phyloP scores from a whole-genome alignment of 2,329 filamentous ascomycete genomes.

The Arthroderma uncinatum region DNA sequence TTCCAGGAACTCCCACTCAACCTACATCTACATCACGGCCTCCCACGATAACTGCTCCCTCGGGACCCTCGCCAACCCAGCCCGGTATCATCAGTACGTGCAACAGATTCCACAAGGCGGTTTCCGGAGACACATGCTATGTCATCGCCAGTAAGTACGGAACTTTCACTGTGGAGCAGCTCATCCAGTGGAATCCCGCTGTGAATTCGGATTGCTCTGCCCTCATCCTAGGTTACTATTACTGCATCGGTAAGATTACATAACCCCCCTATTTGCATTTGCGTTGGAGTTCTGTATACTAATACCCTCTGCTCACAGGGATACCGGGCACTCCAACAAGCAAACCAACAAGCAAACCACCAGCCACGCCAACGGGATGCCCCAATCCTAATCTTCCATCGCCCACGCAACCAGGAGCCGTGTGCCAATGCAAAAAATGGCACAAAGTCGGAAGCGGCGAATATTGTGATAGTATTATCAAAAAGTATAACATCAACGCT shows the following conservation, averaged over 20 bases:
- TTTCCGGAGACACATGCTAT: neutral
- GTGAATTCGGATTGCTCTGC: constrained; percentile 2
- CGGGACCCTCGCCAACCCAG: constrained; percentile 1
- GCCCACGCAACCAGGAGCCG: constrained; percentile 15
- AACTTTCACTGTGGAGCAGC: neutral
- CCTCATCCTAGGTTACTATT: constrained; percentile 9
- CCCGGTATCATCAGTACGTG: neutral
- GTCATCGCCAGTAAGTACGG: neutral
- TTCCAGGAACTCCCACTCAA: constrained; percentile 7
- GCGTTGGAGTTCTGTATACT: constrained; percentile 6
- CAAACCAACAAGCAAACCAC: neutral
- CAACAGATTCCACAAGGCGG: neutral
- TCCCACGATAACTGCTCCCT: neutral
- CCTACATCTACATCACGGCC: neutral
- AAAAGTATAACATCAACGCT: constrained; percentile 13
- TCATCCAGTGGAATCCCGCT: constrained; percentile 8
- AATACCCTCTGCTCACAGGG: constrained; percentile 9
- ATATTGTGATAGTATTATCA: constrained; percentile 18
- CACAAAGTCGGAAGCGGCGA: constrained; percentile 19
- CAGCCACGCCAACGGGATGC: neutral
- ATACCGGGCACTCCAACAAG: constrained; percentile 5
- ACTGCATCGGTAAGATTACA: constrained; percentile 6
- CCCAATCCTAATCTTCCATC: neutral
- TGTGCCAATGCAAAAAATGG: constrained; percentile 18
- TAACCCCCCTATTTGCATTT: neutral